Evolutionary conservation across 2,329 filamentous ascomycete species (phyloP), one percentile per base, ranked within the genome.

Genomic region (Aspergillus tubingensis): DNA sequence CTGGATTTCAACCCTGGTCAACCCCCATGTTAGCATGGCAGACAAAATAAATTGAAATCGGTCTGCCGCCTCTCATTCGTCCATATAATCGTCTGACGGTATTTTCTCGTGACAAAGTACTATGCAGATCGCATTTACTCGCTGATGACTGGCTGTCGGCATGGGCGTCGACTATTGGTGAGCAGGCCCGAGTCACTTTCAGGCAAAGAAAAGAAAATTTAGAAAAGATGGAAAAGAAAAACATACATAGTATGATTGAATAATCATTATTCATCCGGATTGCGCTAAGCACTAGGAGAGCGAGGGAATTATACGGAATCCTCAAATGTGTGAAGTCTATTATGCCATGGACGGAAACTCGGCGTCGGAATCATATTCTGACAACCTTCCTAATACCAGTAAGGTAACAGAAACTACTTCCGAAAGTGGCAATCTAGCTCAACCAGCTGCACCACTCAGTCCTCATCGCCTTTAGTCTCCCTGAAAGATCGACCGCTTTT

Each of bases 41-140:
- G 43, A 2, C 32, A 56, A 61, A 58, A 60, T 56, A 64, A 65
- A 68, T 64, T 65, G 63, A 57, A 67, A 64, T 68, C 61, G 54
- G 48, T 51, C 48, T 53, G 48, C 43, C 21, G 17, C 56, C 25
- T 57, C 23, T 60, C 54, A 67, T 68, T 68, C 56, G 65, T 21
- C 50, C 47, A 15, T 49, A 7, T n/a, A 19, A 13, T 57, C 55
- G 61, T 58, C 61, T 63, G 50, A 61, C 56, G 41, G 53, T 62
- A 64, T 59, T 60, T 50, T 30, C 58, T 61, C 59, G 62, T 68
- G 63, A 66, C 65, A 68, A 67, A 68, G 65, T 66, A 67, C 66
- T 25, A 23, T 62, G 66, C 62, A 64, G 65, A 64, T 65, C 60
- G 61, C 51, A 36, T 41, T 57, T 58, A 47, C 43, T 36, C 54